Percentiles rank a stretch among this genome's conserved stretches.
These are phyloP conservation scores for Dictyostelium citrinum DNA, from an alignment of 78 protist species.

Conservation along the genomic window DNA sequence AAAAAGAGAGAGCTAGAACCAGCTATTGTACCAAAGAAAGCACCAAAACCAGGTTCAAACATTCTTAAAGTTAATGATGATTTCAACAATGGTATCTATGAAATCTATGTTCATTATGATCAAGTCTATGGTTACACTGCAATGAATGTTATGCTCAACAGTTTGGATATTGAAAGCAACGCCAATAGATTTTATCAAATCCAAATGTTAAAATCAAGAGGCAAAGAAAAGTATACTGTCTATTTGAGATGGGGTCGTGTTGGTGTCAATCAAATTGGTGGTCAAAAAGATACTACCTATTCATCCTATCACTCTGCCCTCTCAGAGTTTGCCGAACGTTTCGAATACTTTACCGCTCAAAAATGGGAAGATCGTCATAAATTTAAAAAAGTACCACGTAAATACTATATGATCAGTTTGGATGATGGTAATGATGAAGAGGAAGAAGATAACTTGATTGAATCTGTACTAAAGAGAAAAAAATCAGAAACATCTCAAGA, in stretches of 20 bases:
- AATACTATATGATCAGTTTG: slow-evolving; percentile 47
- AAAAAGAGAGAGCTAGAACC: slow-evolving; percentile 36
- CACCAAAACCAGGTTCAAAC: slow-evolving; percentile 69
- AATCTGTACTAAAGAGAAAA: not conserved
- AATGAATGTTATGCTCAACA: slow-evolving; percentile 71
- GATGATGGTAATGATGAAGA: slow-evolving; percentile 81
- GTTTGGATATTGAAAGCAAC: slow-evolving; percentile 34
- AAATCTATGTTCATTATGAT: slow-evolving; percentile 52
- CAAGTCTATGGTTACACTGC: slow-evolving; percentile 49
- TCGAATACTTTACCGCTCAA: slow-evolving; percentile 42
- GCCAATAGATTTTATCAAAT: slow-evolving; percentile 70
- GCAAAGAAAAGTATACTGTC: not conserved
- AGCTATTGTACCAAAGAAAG: not conserved
- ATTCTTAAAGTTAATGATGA: slow-evolving; percentile 19
- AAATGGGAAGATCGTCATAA: slow-evolving; percentile 49
- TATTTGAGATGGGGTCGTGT: slow-evolving; percentile 69
- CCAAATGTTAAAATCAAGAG: slow-evolving; percentile 39
- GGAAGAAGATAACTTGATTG: slow-evolving; percentile 46
- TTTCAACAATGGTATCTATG: not conserved
- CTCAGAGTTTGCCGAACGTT: slow-evolving; percentile 18
- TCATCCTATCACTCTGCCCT: not conserved
- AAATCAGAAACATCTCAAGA: not conserved
- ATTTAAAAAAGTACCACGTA: slow-evolving; percentile 60
- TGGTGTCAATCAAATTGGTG: slow-evolving; percentile 46
- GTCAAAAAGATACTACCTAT: not conserved